Evolutionary conservation across 2,329 filamentous ascomycete genomes (phyloP), one percentile per base, ranked within the genome.

Genomic region (Fusarium succisae): DNA sequence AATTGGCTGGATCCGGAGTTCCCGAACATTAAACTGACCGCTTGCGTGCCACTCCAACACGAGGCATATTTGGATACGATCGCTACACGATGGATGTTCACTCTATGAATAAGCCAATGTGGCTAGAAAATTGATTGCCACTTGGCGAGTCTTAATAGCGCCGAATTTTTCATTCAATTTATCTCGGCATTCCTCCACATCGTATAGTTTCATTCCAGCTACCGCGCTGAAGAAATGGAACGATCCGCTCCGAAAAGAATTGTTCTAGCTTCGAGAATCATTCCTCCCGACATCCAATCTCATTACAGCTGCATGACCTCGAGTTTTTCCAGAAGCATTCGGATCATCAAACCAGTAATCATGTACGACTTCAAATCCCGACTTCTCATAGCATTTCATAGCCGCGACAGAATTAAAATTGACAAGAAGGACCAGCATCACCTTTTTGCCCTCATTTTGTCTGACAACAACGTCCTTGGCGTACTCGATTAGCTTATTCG

Each of bases 381-480:
- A 62, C n/a, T 74, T 76, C 20, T 74, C 68, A 20, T 76, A 76
- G 2, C 70, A 72, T 20, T 17, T 61, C 10, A 41, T 55, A 3
- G 73, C 73, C 4, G 54, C 47, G 9, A 61, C 37, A 22, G 63
- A 72, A 0, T 70, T 43, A 14, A 63, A 60, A 1, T 72, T 67
- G 18, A 72, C 48, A 6, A 76, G n/a, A 3, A 76, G 39, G 2
- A 62, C 61, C 3, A 76, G 4, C 15, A 55, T 63, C 3, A 26
- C 35, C 5, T 64, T 72, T 3, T 30, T 28, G n/a, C 38, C 24
- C 8, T 8, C 10, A 3, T 45, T 58, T 2, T 12, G 24, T 28
- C 56, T 51, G 0, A 26, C 30, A 1, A 41, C 54, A 24, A 72
- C 12, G 3, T 26, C 26, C 10, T 67, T 76, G 4, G 70, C 60